A percentile compares a stretch with the other conserved stretches of the same genome.
phyloP scores from a whole-genome alignment of 73 alveolate genomes.

The Blepharisma japonicum region DNA sequence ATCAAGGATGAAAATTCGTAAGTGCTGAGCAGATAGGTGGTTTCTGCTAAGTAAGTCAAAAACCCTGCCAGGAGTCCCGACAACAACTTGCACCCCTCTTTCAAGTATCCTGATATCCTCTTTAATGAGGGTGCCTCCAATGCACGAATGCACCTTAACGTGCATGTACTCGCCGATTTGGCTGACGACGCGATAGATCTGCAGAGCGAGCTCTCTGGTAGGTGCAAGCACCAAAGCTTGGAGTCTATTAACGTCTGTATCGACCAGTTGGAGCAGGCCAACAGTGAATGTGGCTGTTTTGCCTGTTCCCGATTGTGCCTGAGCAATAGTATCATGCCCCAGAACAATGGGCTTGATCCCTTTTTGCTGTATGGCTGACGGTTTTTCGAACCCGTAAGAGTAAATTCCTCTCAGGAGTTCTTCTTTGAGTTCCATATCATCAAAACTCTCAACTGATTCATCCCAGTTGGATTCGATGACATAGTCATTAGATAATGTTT shows the following conservation, averaged over 20 bases:
- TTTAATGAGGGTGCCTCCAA: slow-evolving; percentile 94
- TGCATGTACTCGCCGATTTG: slow-evolving; percentile 76
- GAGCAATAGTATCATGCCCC: slow-evolving; percentile 93
- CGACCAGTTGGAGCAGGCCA: slow-evolving; percentile 79
- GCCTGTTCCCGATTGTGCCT: slow-evolving; percentile 95
- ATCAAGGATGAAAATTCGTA: slow-evolving; percentile 85
- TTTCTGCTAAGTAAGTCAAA: slow-evolving; percentile 91
- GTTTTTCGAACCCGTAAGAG: slow-evolving; percentile 92
- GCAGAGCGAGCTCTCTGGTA: slow-evolving; percentile 97
- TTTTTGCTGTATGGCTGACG: slow-evolving; percentile 94
- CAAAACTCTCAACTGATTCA: slow-evolving; percentile 77
- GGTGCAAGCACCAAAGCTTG: slow-evolving; percentile 98
- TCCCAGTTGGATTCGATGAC: slow-evolving; percentile 68
- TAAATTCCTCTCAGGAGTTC: slow-evolving; percentile 73
- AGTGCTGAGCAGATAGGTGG: slow-evolving; percentile 65
- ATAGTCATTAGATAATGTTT: neutral
- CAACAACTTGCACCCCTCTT: slow-evolving; percentile 91
- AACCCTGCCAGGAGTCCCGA: slow-evolving; percentile 99
- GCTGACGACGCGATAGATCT: slow-evolving; percentile 59
- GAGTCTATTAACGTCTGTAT: slow-evolving; percentile 67
- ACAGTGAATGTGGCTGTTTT: slow-evolving; percentile 95
- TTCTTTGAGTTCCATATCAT: slow-evolving; percentile 68
- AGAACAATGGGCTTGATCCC: slow-evolving; percentile 93
- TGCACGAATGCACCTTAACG: slow-evolving; percentile 81
- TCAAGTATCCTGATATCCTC: slow-evolving; percentile 94